Evolutionary conservation across 2,329 filamentous ascomycete genomes (phyloP), one percentile per base, ranked within the genome.

Genomic region (Claviceps pusilla): DNA sequence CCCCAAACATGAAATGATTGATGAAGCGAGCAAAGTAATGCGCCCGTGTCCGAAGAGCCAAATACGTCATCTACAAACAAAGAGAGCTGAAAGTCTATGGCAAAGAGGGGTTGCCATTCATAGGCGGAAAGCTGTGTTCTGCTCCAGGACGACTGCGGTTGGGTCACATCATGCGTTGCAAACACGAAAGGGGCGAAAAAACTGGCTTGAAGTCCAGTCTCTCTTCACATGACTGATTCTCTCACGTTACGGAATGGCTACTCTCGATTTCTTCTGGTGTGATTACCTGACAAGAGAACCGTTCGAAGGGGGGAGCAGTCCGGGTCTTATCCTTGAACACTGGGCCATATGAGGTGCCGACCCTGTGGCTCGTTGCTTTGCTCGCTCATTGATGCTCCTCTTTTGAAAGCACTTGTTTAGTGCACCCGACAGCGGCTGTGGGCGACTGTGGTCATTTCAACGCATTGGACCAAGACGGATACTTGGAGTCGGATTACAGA

Each of bases 11-110:
- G 24, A 24, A 24, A 24, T 24, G 24, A 24, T 57, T 52, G 61
- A 61, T 60, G 52, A 64, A 65, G 71, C 71, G 72, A 77, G 75
- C 73, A 74, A 62, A 70, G 73, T 75, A 76, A 73, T 76, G 74
- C 75, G 73, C 72, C 72, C 52, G 63, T 56, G 58, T 48, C 55
- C 10, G 16, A n/a, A 16, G 14, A 43, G 31, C 24, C 37, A 48
- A 37, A 43, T 35, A 19, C 41, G 37, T 28, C 43, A 43, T 16
- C 9, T 43, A 5, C 24, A 47, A 46, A 46, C 7, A 12, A 14
- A 46, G 33, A 12, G 50, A 50, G n/a, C 14, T 29, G 45, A 45
- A 43, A 31, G 19, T 24, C n/a, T 12, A 50, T 41, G 37, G 24
- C 19, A 19, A 9, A 31, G 39, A 24, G 14, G 39, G 14, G 1